Evolutionary conservation across 1,284 basidiomycete genomes (phyloP).

Genomic region (Bondarzewia mesenterica): DNA sequence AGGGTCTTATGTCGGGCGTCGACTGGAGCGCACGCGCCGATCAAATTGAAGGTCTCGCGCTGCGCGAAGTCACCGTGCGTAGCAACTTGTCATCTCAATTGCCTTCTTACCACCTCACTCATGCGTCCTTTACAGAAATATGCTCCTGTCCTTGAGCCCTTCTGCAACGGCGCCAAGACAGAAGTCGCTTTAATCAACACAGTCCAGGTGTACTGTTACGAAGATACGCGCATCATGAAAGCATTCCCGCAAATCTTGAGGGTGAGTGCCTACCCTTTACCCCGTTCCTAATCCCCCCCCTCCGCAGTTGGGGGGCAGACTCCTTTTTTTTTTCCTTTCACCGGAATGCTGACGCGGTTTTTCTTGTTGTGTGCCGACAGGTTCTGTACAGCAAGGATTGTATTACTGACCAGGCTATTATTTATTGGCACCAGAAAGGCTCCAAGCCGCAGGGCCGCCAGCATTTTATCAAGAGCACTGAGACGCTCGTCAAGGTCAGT

Average conservation of each 20-base stretch:
- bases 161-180: slow-evolving; percentile 80
- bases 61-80: slow-evolving; percentile 77
- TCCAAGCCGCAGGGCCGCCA: slow-evolving; percentile 91
- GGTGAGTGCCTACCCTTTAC: slow-evolving; percentile 28
- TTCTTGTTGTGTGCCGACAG: slow-evolving; percentile 27
- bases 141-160: slow-evolving; percentile 80
- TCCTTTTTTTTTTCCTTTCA: too few relatives aligned
- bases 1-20: slow-evolving; percentile 78
- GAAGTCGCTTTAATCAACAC: slow-evolving; percentile 90
- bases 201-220: slow-evolving; percentile 91
- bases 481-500: slow-evolving; percentile 81
- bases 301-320: too few relatives aligned
- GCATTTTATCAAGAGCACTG: slow-evolving; percentile 87
- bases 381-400: slow-evolving; percentile 94
- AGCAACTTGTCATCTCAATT: not conserved
- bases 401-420: slow-evolving; percentile 90
- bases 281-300: too few relatives aligned
- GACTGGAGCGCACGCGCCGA: slow-evolving; percentile 87
- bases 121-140: slow-evolving; percentile 51
- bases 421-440: slow-evolving; percentile 97
- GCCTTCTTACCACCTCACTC: not conserved
- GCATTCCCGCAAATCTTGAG: slow-evolving; percentile 92
- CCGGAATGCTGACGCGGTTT: not conserved
- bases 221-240: slow-evolving; percentile 90
- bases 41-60: slow-evolving; percentile 79